Conservation (phyloP, 768 basidiomycete species). For the Podaxis carcinomalis region DNA sequence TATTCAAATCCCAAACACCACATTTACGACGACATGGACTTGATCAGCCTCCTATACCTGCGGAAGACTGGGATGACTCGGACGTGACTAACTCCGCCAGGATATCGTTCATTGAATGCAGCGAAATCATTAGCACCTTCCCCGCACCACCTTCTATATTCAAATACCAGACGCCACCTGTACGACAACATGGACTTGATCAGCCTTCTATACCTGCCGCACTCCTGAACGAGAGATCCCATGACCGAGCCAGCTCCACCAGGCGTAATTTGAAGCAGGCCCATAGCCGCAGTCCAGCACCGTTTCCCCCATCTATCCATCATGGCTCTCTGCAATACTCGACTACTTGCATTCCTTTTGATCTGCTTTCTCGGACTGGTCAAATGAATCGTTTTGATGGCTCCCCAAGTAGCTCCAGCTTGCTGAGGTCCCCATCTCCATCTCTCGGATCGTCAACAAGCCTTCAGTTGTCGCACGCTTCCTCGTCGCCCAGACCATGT, state of each 20-base stretch:
- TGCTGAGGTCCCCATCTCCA: not conserved
- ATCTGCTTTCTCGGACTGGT: not conserved
- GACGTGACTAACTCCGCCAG: not conserved
- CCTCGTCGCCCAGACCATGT: not conserved
- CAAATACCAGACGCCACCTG: not conserved
- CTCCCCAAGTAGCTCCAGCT: not conserved
- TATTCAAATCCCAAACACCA: not conserved
- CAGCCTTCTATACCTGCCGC: not conserved
- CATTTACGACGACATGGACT: not conserved
- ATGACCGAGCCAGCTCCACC: not conserved
- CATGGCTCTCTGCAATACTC: not conserved
- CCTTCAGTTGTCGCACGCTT: not conserved
- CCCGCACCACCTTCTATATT: not conserved
- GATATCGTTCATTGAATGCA: not conserved
- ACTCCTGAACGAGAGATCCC: not conserved
- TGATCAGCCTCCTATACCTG: not conserved
- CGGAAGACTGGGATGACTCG: not conserved
- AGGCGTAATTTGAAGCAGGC: not conserved
- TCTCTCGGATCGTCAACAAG: not conserved
- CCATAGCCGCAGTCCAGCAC: not conserved
- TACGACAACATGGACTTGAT: not conserved
- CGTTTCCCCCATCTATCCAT: not conserved
- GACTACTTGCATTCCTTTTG: not conserved
- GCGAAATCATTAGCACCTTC: not conserved
- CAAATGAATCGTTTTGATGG: not conserved